Base-by-base conservation (phyloP, 306 rosid species). In the Albizia julibrissin region DNA sequence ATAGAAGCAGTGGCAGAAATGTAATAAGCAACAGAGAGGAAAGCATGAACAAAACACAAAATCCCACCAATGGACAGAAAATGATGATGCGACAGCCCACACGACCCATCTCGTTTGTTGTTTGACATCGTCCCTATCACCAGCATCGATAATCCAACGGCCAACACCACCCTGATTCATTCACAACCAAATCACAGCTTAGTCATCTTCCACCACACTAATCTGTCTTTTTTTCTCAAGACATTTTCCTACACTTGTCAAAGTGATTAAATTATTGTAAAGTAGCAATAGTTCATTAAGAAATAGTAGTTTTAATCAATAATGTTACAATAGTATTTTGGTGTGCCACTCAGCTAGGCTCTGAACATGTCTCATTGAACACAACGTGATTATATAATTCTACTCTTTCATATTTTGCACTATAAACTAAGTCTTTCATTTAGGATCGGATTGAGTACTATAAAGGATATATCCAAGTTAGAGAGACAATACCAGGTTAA, bases 1-100 rank as follows among this genome's bases (percentile, higher is more conserved):
- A 58, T 26, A 0, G 87, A 77, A 56, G 93, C 89, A 88, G 97
- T 89, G 88, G 89, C 75, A 85, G 92, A 83, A 82, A 95, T 87
- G 87, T 92, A 95, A 87, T 89, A 95, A 18, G 91, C 92, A 62
- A 95, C 90, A 79, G 76, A 80, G 83, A 95, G 89, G 59, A 93
- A 76, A 49, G 82, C 97, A 91, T 95, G 99, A 84, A 93, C 92
- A 81, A 96, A 93, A 76, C 99, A 93, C 72, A 84, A 66, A 74
- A 96, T 92, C 12, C 99, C 99, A 68, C 98, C 99, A n/a, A 95
- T 93, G 13, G 99, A 95, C 43, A 95, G 91, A 69, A 95, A 92
- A 64, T 95, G 99, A 74, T 93, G 96, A 91, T 93, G 98, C 64
- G 97, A 83, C 79, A 95, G 87, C 29, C 99, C 99, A 83, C 99